A percentile compares a stretch with the other conserved stretches of the same genome.
Evolutionary conservation across 352 stramenopile genomes (phyloP).

Genomic region (Pythium sp.): DNA sequence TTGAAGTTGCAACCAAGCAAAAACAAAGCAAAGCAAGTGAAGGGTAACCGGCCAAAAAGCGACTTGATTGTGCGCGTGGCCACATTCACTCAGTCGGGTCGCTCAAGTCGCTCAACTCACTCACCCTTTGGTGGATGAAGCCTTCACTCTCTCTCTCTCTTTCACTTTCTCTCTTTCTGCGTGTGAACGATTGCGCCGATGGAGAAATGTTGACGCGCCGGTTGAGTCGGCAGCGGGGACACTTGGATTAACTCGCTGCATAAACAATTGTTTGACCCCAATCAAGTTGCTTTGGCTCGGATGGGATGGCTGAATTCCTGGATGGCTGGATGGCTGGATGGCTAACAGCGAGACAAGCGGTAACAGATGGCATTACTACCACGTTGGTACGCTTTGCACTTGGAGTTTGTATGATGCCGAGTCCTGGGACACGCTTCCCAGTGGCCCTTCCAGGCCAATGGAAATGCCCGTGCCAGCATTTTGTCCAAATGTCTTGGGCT

Average conservation of each 20-base stretch:
- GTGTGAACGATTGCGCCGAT: not conserved
- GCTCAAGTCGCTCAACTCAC: not conserved
- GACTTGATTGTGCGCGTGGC: not conserved
- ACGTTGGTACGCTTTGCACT: not conserved
- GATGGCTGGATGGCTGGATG: slow-evolving; percentile 10
- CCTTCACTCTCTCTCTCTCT: not conserved
- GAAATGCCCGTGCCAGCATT: not conserved
- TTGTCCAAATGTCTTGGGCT: not conserved
- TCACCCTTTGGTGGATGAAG: not conserved
- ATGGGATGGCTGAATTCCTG: not conserved
- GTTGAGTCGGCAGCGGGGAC: not conserved
- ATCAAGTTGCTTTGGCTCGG: not conserved
- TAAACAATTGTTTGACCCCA: slow-evolving; percentile 3
- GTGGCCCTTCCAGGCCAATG: not conserved
- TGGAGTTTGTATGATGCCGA: not conserved
- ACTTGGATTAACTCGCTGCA: slow-evolving; percentile 14
- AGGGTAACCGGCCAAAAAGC: not conserved
- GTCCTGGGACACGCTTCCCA: slow-evolving; percentile 4
- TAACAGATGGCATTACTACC: slow-evolving; percentile 16
- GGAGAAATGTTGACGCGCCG: slow-evolving; percentile 11
- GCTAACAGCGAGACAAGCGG: slow-evolving; percentile 6
- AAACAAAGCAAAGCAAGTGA: not conserved
- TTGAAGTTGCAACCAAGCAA: not conserved
- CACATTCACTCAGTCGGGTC: not conserved
- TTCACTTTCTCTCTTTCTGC: not conserved